Percentiles rank a stretch among this genome's conserved stretches.
Conservation (phyloP, 805 yeast genomes). For the Brettanomyces nanus region DNA sequence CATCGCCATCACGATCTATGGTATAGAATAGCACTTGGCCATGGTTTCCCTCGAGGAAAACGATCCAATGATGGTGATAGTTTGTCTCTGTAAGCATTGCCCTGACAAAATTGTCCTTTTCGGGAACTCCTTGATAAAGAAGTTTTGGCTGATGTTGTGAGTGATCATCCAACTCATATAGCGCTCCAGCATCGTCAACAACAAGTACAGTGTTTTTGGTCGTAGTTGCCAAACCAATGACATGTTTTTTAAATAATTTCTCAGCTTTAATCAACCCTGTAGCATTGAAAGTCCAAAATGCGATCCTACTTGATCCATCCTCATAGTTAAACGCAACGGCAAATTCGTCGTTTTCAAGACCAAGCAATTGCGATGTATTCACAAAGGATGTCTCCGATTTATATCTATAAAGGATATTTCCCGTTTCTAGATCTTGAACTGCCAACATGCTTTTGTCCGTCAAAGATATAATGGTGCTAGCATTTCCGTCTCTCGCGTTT, state of each 20-base stretch:
- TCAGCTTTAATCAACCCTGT: constrained; percentile 13
- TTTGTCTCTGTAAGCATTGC: not conserved
- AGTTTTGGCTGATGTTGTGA: not conserved
- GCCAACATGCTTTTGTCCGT: constrained; percentile 23
- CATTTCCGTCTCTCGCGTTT: constrained; percentile 7
- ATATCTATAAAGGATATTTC: constrained; percentile 24
- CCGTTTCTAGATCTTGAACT: constrained; percentile 17
- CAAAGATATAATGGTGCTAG: constrained; percentile 13
- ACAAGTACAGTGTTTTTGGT: constrained; percentile 3
- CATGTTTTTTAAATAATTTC: constrained; percentile 4
- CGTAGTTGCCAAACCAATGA: constrained; percentile 11
- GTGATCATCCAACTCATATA: constrained; percentile 6
- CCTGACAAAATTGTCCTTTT: not conserved
- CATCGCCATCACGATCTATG: not conserved
- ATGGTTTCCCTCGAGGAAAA: not conserved
- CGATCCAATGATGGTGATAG: not conserved
- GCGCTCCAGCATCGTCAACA: constrained; percentile 8
- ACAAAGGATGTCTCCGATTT: constrained; percentile 14
- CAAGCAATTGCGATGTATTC: constrained; percentile 8
- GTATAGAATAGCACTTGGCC: not conserved
- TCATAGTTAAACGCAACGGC: constrained; percentile 13
- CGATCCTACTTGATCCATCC: constrained; percentile 7
- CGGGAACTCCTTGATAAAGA: not conserved
- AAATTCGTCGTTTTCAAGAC: constrained; percentile 8
- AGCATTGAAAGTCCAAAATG: constrained; percentile 13